Evolutionary conservation across 805 yeast species (phyloP).

Genomic region (Starmerella tilneyi): DNA sequence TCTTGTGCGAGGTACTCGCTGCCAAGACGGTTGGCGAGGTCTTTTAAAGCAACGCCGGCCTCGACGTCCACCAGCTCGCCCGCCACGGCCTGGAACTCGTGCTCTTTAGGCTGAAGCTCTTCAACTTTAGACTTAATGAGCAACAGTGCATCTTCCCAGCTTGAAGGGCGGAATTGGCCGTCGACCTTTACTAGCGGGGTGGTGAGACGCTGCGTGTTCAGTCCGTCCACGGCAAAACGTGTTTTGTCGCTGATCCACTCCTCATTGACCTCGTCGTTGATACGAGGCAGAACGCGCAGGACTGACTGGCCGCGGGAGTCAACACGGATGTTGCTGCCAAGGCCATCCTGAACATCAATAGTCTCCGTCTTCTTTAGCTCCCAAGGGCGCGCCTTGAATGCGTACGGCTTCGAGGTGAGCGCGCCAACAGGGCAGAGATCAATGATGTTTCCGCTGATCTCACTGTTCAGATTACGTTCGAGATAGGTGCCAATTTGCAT

Average conservation of each 20-base stretch:
- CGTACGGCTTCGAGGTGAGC: conserved; percentile 77
- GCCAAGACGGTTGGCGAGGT: conserved; percentile 61
- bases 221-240: conserved; percentile 75
- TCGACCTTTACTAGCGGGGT: conserved; percentile 66
- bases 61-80: conserved; percentile 80
- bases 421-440: conserved; percentile 92
- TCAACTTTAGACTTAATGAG: conserved; percentile 54
- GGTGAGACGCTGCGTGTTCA: conserved; percentile 76
- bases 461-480: conserved; percentile 73
- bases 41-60: conserved; percentile 71
- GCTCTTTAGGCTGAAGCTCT: conserved; percentile 47
- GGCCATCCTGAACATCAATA: conserved; percentile 71
- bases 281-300: conserved; percentile 75
- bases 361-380: conserved; percentile 82
- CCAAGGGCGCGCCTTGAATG: conserved; percentile 91
- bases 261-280: conserved; percentile 77
- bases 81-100: conserved; percentile 69
- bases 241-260: conserved; percentile 89
- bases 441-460: conserved; percentile 74
- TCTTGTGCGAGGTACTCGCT: conserved; percentile 75
- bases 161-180: conserved; percentile 56
- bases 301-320: conserved; percentile 82
- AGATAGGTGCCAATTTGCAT: conserved; percentile 85
- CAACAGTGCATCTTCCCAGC: conserved; percentile 79
- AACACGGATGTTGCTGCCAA: conserved; percentile 74